phyloP scores from a whole-genome alignment of 2,329 filamentous ascomycete species.

The Stachybotrys chartarum region DNA sequence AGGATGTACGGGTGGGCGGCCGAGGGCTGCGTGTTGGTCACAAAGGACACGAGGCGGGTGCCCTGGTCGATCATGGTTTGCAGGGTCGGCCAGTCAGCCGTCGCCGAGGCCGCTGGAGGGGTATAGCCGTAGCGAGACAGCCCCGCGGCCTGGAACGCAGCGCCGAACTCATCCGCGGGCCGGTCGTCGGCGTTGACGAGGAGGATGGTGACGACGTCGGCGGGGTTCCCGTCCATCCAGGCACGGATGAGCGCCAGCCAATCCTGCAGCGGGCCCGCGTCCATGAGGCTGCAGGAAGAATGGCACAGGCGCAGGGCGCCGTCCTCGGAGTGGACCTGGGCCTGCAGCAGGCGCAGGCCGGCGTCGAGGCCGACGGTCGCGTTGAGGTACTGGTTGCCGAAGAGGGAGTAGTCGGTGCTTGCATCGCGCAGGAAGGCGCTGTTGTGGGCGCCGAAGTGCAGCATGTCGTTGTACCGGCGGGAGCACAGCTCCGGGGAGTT shows the following conservation, averaged over 20 bases:
- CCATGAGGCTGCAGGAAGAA: slow-evolving; percentile 57
- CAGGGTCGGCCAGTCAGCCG: slow-evolving; percentile 62
- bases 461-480: slow-evolving; percentile 67
- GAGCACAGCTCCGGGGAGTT: slow-evolving; percentile 70
- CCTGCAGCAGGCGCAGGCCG: slow-evolving; percentile 64
- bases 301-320: slow-evolving; percentile 63
- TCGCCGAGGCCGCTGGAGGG: slow-evolving; percentile 36
- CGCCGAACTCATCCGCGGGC: slow-evolving; percentile 44
- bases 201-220: slow-evolving; percentile 70
- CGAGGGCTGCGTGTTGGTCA: slow-evolving; percentile 45
- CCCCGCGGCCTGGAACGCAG: slow-evolving; percentile 48
- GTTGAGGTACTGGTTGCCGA: slow-evolving; percentile 70
- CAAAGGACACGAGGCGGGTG: slow-evolving; percentile 62
- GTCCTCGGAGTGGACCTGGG: slow-evolving; percentile 60
- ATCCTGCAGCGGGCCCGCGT: slow-evolving; percentile 56
- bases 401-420: slow-evolving; percentile 52
- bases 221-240: slow-evolving; percentile 64
- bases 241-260: slow-evolving; percentile 59
- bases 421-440: slow-evolving; percentile 63
- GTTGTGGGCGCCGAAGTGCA: slow-evolving; percentile 71
- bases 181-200: slow-evolving; percentile 63
- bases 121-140: slow-evolving; percentile 56
- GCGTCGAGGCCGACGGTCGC: slow-evolving; percentile 63
- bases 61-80: slow-evolving; percentile 56
- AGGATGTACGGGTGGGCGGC: slow-evolving; percentile 49